These are phyloP conservation scores for Fusarium abutilonis DNA, from an alignment of 2,329 filamentous ascomycete genomes.

Conservation along the genomic window DNA sequence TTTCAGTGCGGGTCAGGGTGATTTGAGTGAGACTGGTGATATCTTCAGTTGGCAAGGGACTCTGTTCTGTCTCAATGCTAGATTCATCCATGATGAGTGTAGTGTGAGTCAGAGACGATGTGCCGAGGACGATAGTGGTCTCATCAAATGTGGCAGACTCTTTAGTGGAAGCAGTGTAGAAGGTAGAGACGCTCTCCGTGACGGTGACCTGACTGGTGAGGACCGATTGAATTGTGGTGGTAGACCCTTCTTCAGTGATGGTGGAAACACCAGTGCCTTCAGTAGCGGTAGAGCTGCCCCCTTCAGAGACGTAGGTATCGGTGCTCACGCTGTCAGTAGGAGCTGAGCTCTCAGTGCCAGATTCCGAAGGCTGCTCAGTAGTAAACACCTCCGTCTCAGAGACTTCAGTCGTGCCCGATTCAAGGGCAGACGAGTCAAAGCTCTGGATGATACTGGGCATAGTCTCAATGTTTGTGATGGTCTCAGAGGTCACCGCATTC, in stretches of 20 bases:
- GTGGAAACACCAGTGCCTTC: neutral
- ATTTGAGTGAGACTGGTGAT: neutral
- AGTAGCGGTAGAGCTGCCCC: conserved; percentile 4
- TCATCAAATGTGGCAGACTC: neutral
- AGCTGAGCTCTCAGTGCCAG: neutral
- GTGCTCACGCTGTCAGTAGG: conserved; percentile 2
- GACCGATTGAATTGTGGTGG: conserved; percentile 14
- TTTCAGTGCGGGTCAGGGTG: conserved; percentile 18
- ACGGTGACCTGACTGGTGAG: conserved; percentile 25
- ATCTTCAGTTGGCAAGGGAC: conserved; percentile 1
- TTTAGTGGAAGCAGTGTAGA: conserved; percentile 1
- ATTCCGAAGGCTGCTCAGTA: conserved; percentile 4
- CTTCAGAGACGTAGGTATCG: conserved; percentile 9
- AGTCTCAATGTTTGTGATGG: conserved; percentile 35
- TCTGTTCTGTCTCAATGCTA: conserved; percentile 16
- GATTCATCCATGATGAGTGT: neutral
- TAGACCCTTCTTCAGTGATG: conserved; percentile 2
- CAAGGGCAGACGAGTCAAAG: conserved; percentile 29
- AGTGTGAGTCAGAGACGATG: neutral
- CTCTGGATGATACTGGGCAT: conserved; percentile 35
- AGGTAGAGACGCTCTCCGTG: conserved; percentile 11
- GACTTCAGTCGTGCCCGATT: conserved; percentile 11
- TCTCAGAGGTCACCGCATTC: conserved; percentile 3
- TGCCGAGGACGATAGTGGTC: neutral
- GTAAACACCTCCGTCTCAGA: neutral